Evolutionary conservation across 2,329 filamentous ascomycete species (phyloP).

Genomic region (Trichoderma sp.): DNA sequence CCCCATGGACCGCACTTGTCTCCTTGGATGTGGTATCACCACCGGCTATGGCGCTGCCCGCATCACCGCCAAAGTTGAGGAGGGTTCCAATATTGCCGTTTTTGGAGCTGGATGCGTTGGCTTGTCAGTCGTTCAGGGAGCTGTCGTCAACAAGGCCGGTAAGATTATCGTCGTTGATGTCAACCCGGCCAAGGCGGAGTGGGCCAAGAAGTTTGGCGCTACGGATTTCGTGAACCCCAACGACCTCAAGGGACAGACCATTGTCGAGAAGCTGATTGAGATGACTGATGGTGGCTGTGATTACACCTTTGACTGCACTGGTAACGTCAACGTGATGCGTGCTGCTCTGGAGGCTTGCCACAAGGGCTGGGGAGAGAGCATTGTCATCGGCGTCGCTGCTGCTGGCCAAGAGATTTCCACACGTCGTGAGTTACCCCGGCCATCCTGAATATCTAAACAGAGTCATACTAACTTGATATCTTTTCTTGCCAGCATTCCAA

Average conservation of each 20-base stretch:
- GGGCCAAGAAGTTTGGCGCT: conserved; percentile 91
- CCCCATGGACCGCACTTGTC: conserved; percentile 91
- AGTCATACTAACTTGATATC: conserved; percentile 23
- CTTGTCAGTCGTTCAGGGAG: conserved; percentile 91
- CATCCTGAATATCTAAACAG: not conserved
- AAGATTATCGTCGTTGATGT: conserved; percentile 74
- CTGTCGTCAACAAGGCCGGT: conserved; percentile 75
- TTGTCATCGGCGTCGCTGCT: conserved; percentile 95
- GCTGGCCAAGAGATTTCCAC: conserved; percentile 95
- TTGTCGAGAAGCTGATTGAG: conserved; percentile 90
- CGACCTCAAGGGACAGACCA: conserved; percentile 72
- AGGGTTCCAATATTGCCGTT: conserved; percentile 83
- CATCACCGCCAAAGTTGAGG: conserved; percentile 88
- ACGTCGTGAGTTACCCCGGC: conserved; percentile 65
- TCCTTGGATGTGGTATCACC: conserved; percentile 97
- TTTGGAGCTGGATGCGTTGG: conserved; percentile 97
- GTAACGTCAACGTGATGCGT: conserved; percentile 94
- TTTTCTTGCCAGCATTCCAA: conserved; percentile 75
- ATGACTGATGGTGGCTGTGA: conserved; percentile 98
- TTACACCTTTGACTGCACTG: conserved; percentile 99
- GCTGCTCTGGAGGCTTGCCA: conserved; percentile 95
- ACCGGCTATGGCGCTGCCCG: conserved; percentile 95
- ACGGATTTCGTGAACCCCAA: conserved; percentile 96
- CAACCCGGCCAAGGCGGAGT: conserved; percentile 87
- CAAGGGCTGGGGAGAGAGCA: conserved; percentile 98